A percentile compares a stretch with the other conserved stretches of the same genome.
Evolutionary conservation across 805 yeast species (phyloP).

Genomic region (Crinitomyces ghanaensis): DNA sequence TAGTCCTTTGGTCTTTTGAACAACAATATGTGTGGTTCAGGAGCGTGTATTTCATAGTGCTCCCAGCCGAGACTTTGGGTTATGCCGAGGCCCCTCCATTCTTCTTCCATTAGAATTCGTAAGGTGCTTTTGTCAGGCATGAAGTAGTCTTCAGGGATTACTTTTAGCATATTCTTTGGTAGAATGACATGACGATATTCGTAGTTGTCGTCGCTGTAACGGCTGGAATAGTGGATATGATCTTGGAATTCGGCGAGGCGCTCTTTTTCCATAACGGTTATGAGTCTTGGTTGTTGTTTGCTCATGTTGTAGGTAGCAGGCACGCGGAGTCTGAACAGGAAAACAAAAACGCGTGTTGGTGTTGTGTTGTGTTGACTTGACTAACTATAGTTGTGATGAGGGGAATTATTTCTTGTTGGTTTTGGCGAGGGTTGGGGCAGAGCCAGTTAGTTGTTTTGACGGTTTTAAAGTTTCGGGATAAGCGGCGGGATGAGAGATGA

Average conservation of each 20-base stretch:
- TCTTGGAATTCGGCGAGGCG: constrained; percentile 87
- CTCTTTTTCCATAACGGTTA: constrained; percentile 74
- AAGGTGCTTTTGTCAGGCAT: constrained; percentile 88
- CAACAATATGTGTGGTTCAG: constrained; percentile 92
- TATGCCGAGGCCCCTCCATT: constrained; percentile 97
- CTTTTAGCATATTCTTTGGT: constrained; percentile 91
- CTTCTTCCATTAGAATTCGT: constrained; percentile 84
- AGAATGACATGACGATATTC: constrained; percentile 97
- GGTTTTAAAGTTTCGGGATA: no score
- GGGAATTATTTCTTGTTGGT: no score
- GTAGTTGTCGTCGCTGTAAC: constrained; percentile 82
- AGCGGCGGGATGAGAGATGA: no score
- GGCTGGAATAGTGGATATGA: constrained; percentile 78
- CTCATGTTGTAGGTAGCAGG: no score
- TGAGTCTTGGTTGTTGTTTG: constrained; percentile 55
- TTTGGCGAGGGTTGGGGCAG: no score
- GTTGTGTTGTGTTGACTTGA: no score
- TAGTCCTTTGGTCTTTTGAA: constrained; percentile 37
- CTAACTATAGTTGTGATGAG: no score
- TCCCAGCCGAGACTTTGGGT: constrained; percentile 97
- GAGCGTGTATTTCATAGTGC: constrained; percentile 96
- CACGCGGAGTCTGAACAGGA: no score
- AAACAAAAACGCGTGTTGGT: no score
- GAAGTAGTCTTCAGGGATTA: constrained; percentile 89
- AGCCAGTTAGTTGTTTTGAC: no score